Conservation (phyloP, 2,329 filamentous ascomycete genomes). For the Setomelanomma holmii region DNA sequence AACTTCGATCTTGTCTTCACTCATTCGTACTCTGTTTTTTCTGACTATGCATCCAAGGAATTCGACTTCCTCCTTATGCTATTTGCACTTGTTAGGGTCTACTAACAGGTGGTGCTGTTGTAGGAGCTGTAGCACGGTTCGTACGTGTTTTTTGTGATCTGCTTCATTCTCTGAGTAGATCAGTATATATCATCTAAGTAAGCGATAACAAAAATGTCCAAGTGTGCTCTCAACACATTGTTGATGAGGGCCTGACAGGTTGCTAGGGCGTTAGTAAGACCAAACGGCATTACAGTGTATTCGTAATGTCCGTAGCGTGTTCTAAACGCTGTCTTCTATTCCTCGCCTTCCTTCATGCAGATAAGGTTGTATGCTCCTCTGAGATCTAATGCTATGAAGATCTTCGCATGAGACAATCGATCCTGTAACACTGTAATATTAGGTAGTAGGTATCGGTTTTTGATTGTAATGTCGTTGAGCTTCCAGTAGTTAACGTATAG, state of each 20-base stretch:
- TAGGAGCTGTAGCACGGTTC: background rate
- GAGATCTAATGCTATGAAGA: background rate
- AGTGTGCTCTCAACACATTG: background rate
- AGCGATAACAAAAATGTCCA: background rate
- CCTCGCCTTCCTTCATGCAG: background rate
- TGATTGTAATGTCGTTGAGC: too few relatives aligned
- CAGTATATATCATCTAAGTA: background rate
- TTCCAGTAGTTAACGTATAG: too few relatives aligned
- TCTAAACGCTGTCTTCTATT: conserved; percentile 11
- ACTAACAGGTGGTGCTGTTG: background rate
- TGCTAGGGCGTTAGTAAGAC: background rate
- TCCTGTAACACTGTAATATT: background rate
- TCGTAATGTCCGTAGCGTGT: background rate
- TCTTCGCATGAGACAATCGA: too few relatives aligned
- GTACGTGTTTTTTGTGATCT: background rate
- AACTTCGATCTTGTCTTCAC: background rate
- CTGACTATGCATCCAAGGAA: background rate
- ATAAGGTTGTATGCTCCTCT: background rate
- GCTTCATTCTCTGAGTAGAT: background rate
- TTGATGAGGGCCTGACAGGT: background rate
- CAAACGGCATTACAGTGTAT: conserved; percentile 1
- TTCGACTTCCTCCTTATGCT: background rate
- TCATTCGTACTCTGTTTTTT: background rate
- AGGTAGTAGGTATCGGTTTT: too few relatives aligned
- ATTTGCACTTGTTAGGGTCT: background rate